Evolutionary conservation across 768 basidiomycete genomes (phyloP).

Genomic region (Tylopilus intermedius): DNA sequence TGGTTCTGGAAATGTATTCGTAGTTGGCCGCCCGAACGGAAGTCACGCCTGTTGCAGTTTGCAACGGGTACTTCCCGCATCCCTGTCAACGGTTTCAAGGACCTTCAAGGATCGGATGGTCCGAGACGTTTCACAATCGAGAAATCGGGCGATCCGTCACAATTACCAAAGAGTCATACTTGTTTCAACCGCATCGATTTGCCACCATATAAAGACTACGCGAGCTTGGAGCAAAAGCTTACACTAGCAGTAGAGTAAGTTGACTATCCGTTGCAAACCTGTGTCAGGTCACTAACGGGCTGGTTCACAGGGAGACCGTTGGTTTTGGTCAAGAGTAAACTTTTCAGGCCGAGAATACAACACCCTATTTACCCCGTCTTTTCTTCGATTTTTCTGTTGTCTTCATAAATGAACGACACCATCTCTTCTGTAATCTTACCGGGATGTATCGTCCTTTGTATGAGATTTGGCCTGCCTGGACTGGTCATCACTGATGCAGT

Average conservation of each 20-base stretch:
- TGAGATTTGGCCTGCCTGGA: neutral
- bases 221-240: slow-evolving; percentile 89
- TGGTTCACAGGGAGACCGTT: slow-evolving; percentile 68
- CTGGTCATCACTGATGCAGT: neutral
- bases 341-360: neutral
- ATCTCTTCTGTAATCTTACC: slow-evolving; percentile 30
- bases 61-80: slow-evolving; percentile 96
- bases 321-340: slow-evolving; percentile 91
- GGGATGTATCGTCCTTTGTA: slow-evolving; percentile 17
- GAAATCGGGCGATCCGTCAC: slow-evolving; percentile 94
- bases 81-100: slow-evolving; percentile 98
- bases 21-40: slow-evolving; percentile 97
- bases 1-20: slow-evolving; percentile 99
- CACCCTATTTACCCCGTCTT: slow-evolving; percentile 13
- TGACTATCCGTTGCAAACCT: neutral
- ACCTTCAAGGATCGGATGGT: slow-evolving; percentile 95
- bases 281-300: slow-evolving; percentile 14
- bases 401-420: slow-evolving; percentile 16
- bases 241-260: slow-evolving; percentile 91
- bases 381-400: slow-evolving; percentile 3
- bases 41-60: slow-evolving; percentile 93
- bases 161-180: slow-evolving; percentile 92
- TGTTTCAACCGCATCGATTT: slow-evolving; percentile 97
- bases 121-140: slow-evolving; percentile 97
- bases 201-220: slow-evolving; percentile 97